Conservation (phyloP, 345 rosid species). For the Populus nigra region DNA sequence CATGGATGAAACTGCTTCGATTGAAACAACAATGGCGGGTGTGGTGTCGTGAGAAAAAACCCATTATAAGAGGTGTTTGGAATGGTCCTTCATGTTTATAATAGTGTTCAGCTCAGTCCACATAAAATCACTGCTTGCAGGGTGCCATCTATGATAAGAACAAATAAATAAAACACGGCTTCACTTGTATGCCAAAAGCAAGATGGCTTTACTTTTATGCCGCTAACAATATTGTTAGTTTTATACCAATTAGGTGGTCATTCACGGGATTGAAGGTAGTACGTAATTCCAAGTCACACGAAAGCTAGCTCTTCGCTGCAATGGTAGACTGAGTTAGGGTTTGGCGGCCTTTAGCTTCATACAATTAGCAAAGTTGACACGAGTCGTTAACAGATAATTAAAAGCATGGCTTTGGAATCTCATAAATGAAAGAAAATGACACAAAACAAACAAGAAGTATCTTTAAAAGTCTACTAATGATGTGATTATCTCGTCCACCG, state of each 20-base stretch:
- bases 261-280: not conserved
- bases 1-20: slow-evolving; percentile 14
- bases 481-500: no score
- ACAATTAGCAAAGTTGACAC: not conserved
- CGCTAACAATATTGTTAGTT: not conserved
- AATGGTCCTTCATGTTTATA: no score
- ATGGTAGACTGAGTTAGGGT: no score
- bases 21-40: not conserved
- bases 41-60: not conserved
- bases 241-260: not conserved
- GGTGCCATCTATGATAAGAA: no score
- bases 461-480: not conserved
- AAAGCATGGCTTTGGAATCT: not conserved
- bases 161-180: no score
- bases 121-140: no score
- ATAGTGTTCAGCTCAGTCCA: no score
- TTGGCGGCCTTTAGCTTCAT: no score
- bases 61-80: no score
- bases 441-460: not conserved
- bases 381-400: not conserved
- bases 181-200: not conserved
- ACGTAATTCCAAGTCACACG: not conserved
- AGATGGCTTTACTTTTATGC: not conserved
- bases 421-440: not conserved
- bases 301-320: not conserved